Percentiles rank a stretch among this genome's conserved stretches.
These are phyloP conservation scores for Citrus sp. DNA, from an alignment of 345 rosid species.

Conservation along the genomic window DNA sequence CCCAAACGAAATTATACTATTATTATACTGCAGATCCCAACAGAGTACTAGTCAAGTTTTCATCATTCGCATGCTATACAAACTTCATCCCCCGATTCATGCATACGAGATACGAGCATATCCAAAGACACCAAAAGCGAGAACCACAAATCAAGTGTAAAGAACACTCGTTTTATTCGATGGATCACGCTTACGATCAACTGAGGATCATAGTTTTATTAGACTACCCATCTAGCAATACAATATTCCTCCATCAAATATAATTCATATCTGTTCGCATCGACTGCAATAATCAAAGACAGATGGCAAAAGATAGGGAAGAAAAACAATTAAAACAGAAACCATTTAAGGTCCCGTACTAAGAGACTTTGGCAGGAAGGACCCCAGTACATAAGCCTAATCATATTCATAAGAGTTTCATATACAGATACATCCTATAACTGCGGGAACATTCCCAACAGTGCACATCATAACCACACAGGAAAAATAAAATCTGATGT, in stretches of 20 bases:
- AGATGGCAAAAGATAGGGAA: too few species aligned
- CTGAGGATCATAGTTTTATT: neutral
- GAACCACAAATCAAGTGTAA: too few species aligned
- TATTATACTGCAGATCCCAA: too few species aligned
- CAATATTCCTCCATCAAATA: too few species aligned
- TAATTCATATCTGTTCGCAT: neutral
- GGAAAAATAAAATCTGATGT: neutral
- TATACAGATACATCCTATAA: neutral
- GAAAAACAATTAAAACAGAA: neutral
- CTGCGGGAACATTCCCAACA: neutral
- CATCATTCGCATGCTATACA: too few species aligned
- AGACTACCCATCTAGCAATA: too few species aligned
- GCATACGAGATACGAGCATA: too few species aligned
- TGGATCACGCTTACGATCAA: neutral
- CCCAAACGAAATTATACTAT: too few species aligned
- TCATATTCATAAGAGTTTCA: neutral
- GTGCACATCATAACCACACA: neutral
- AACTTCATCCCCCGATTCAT: too few species aligned
- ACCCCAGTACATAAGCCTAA: neutral
- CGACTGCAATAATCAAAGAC: neutral
- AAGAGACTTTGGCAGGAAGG: neutral
- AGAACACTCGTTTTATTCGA: too few species aligned
- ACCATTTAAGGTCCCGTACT: neutral
- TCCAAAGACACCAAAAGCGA: too few species aligned
- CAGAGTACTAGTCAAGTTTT: too few species aligned